These are phyloP conservation scores for Flueggea neowawraea DNA, from an alignment of 441 rosid genomes.

Conservation along the genomic window DNA sequence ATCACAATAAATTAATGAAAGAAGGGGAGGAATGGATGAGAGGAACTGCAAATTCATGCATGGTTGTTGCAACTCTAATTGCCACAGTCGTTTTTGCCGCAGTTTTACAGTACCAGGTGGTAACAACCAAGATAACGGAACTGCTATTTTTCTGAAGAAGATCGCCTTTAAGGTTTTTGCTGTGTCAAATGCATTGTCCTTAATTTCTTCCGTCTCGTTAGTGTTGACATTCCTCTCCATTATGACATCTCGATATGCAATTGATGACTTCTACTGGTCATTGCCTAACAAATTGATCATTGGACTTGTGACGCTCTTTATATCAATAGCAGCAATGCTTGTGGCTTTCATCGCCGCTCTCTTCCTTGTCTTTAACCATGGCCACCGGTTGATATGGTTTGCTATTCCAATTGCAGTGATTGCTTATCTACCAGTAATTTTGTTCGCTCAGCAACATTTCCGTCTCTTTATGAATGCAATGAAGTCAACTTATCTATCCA, in stretches of 20 bases:
- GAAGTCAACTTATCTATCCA: not conserved
- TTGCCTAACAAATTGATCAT: not conserved
- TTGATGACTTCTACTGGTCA: not conserved
- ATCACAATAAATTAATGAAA: not conserved
- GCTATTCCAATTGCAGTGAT: not conserved
- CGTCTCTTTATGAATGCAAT: not conserved
- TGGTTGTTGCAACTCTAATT: slow-evolving; percentile 1
- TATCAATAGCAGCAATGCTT: not conserved
- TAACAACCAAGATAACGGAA: not conserved
- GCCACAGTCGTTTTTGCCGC: not conserved
- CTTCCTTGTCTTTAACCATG: not conserved
- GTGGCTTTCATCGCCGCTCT: not conserved
- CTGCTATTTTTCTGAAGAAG: not conserved
- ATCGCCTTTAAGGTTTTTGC: not conserved
- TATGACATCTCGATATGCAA: not conserved
- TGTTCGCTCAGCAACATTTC: not conserved
- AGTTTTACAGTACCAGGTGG: not conserved
- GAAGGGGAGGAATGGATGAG: slow-evolving; percentile 8
- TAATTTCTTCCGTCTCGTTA: not conserved
- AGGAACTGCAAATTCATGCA: slow-evolving; percentile 1
- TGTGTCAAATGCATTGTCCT: not conserved
- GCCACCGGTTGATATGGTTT: not conserved
- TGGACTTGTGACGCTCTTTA: not conserved
- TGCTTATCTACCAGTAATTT: not conserved
- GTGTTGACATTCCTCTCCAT: not conserved